A percentile compares a stretch with the other conserved stretches of the same genome.
Evolutionary conservation across 2,329 filamentous ascomycete genomes (phyloP).

Genomic region (Alternaria angustiovoidea): DNA sequence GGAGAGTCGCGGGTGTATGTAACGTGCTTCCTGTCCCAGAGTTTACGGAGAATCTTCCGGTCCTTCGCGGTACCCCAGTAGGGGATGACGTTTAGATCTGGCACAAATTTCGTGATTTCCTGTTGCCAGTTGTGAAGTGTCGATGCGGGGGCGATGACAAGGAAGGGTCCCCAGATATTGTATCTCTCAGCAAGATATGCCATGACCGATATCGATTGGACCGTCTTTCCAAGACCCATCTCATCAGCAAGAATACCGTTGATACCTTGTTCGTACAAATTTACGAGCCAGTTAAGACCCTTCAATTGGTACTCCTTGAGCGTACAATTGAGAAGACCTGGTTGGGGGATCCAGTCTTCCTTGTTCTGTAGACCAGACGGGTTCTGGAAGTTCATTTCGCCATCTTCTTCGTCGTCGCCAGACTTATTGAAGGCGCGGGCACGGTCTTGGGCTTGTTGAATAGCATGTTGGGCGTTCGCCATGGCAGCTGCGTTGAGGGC

Average conservation of each 20-base stretch:
- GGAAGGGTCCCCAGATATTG: slow-evolving; percentile 97
- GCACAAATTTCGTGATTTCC: slow-evolving; percentile 94
- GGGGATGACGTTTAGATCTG: slow-evolving; percentile 90
- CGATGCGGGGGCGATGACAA: slow-evolving; percentile 94
- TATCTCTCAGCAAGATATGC: slow-evolving; percentile 96
- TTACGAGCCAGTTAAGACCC: slow-evolving; percentile 98
- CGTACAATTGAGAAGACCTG: slow-evolving; percentile 89
- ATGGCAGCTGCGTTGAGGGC: slow-evolving; percentile 82
- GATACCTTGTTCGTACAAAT: slow-evolving; percentile 99
- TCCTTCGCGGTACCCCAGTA: slow-evolving; percentile 98
- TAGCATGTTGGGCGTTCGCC: slow-evolving; percentile 95
- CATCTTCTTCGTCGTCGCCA: slow-evolving; percentile 69
- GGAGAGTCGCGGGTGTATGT: slow-evolving; percentile 93
- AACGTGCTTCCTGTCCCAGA: slow-evolving; percentile 98
- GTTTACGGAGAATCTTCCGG: slow-evolving; percentile 94
- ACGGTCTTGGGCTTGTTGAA: slow-evolving; percentile 92
- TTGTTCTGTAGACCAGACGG: slow-evolving; percentile 93
- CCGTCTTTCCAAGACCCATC: slow-evolving; percentile 99
- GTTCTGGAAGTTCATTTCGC: slow-evolving; percentile 99
- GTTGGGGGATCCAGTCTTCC: slow-evolving; percentile 80
- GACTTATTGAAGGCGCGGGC: slow-evolving; percentile 88
- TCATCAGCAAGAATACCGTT: slow-evolving; percentile 98
- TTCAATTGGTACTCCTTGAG: slow-evolving; percentile 99
- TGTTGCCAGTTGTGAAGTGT: slow-evolving; percentile 99
- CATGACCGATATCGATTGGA: slow-evolving; percentile 99